Base-by-base conservation (phyloP, 1,284 basidiomycete genomes). In the Kalmanozyma brasiliensis region DNA sequence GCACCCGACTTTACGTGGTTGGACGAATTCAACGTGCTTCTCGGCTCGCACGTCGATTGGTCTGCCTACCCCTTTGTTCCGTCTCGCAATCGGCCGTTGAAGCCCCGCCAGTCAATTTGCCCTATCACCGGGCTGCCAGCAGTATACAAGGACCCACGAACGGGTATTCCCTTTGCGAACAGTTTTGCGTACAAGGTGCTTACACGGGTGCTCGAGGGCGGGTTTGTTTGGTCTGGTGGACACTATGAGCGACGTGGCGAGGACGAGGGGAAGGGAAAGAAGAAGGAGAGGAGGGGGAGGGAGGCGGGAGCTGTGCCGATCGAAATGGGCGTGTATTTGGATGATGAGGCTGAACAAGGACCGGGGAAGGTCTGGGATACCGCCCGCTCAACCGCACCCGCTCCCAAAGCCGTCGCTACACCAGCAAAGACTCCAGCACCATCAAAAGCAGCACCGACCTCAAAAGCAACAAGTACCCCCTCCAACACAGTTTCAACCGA, bases 121-220 rank as follows among this genome's bases (percentile, higher is more conserved):
- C 84, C 84, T 1, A 79, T 86, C 45, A 85, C 85, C 0, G 85
- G 85, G 13, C 74, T 82, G 6, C 79, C 82, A 0, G 85, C 85
- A 0, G 72, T 84, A 26, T 94, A 93, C 76, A 80, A 87, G 33
- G 91, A 93, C 77, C 91, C 91, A 4, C 84, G 87, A 34, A 89
- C 89, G 0, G 88, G 89, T 9, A 88, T 90, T 2, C 90, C 92
- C 0, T 94, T 87, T 78, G 90, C 91, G 3, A 87, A 89, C 64
- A 78, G 86, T 5, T 82, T 83, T n/a, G 90, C 90, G 11, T 94
- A 87, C 78, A 77, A 85, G 32, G 85, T 85, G 2, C 82, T 93
- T 34, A 87, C 86, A 5, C 83, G 83, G 38, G 67, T 92, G 3
- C 75, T 91, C 20, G 82, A 84, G 13, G 88, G 91, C 19, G 45